Conservation (phyloP, 768 basidiomycete species). For the Chlorophyllum brunneum region DNA sequence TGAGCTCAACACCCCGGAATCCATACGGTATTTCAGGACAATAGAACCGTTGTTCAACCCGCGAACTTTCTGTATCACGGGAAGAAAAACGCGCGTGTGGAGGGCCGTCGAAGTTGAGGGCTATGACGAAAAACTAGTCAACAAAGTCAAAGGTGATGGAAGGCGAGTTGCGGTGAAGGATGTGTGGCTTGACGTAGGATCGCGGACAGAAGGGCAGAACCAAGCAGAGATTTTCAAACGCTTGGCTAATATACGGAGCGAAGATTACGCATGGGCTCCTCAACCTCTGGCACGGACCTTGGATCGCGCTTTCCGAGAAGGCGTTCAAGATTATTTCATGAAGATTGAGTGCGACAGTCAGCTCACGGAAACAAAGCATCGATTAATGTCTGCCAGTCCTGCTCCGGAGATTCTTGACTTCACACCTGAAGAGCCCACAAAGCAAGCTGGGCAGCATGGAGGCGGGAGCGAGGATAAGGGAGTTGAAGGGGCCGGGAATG, state of each 20-base stretch:
- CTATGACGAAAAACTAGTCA: background rate
- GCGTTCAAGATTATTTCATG: constrained; percentile 7
- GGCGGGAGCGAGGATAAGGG: no score
- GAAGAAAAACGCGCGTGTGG: constrained; percentile 15
- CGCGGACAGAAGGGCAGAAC: constrained; percentile 14
- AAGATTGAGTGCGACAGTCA: background rate
- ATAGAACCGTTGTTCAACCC: background rate
- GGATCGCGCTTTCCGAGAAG: background rate
- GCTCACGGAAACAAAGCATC: background rate
- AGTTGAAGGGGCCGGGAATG: no score
- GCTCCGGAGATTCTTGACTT: background rate
- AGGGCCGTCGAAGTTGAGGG: constrained; percentile 7
- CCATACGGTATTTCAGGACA: background rate
- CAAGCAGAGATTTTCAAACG: constrained; percentile 13
- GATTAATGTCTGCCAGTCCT: background rate
- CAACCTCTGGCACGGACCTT: background rate
- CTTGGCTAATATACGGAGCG: background rate
- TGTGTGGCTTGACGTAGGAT: constrained; percentile 16
- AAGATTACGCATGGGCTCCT: background rate
- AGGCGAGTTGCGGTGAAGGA: constrained; percentile 16
- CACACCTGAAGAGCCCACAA: background rate
- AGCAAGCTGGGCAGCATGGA: no score
- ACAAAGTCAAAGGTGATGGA: background rate
- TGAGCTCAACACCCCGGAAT: background rate
- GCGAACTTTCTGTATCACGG: constrained; percentile 8